A percentile compares a stretch with the other conserved stretches of the same genome.
Evolutionary conservation across 305 asterid genomes (phyloP).

Genomic region (Euphrasia arctica): DNA sequence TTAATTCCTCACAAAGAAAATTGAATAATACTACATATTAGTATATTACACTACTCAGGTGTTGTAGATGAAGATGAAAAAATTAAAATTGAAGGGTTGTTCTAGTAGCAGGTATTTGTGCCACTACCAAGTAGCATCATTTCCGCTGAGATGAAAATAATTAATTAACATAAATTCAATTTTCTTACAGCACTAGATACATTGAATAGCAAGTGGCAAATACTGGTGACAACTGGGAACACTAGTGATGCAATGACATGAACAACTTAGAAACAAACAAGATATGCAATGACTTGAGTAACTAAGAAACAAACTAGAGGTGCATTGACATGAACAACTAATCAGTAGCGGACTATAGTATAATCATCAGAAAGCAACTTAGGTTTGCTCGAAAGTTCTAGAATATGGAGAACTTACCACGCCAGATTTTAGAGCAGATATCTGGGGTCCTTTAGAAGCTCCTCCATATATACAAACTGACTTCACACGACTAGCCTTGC

Average conservation of each 20-base stretch:
- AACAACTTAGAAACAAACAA: neutral
- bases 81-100: neutral
- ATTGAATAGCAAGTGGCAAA: neutral
- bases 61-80: neutral
- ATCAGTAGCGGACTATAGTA: neutral
- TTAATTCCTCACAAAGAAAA: neutral
- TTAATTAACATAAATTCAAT: neutral
- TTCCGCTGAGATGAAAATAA: neutral
- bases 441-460: conserved; percentile 85
- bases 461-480: conserved; percentile 96
- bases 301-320: neutral
- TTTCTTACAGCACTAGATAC: neutral
- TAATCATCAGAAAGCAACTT: conserved; percentile 12
- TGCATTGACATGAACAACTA: neutral
- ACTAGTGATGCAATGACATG: neutral
- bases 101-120: neutral
- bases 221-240: neutral
- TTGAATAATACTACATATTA: neutral
- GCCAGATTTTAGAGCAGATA: conserved; percentile 81
- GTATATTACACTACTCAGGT: neutral
- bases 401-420: conserved; percentile 56
- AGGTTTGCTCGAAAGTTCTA: conserved; percentile 5
- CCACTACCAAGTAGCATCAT: neutral
- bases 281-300: neutral
- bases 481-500: conserved; percentile 69